A percentile compares a stretch with the other conserved stretches of the same genome.
These are phyloP conservation scores for Fraxinus sp. DNA, from an alignment of 305 asterid genomes.

Conservation along the genomic window DNA sequence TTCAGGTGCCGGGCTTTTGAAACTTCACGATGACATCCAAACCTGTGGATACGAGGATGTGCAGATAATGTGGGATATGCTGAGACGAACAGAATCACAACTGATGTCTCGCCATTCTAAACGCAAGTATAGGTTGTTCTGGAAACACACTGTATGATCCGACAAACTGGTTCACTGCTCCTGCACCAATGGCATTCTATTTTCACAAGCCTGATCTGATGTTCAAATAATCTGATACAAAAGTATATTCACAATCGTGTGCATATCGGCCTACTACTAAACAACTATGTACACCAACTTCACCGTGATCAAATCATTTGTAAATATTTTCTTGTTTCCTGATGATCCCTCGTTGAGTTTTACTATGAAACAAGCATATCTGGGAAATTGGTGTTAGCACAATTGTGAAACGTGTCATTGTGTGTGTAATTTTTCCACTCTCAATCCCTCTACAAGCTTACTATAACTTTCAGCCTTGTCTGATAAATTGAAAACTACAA, in stretches of 20 bases:
- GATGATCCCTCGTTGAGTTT: conserved; percentile 29
- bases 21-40: conserved; percentile 78
- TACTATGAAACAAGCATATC: conserved; percentile 22
- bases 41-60: conserved; percentile 93
- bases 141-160: conserved; percentile 56
- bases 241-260: neutral
- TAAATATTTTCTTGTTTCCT: conserved; percentile 37
- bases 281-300: conserved; percentile 27
- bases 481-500: neutral
- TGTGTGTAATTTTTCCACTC: neutral
- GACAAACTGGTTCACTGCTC: conserved; percentile 25
- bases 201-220: conserved; percentile 7
- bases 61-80: conserved; percentile 97
- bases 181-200: neutral
- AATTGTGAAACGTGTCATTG: neutral
- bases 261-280: neutral
- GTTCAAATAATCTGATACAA: neutral
- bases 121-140: conserved; percentile 50
- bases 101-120: conserved; percentile 41
- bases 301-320: conserved; percentile 31
- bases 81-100: conserved; percentile 56
- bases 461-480: neutral
- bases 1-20: conserved; percentile 71
- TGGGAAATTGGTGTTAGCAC: neutral
- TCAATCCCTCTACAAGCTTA: neutral